Percentiles rank a stretch among this genome's conserved stretches.
phyloP scores from a whole-genome alignment of 2,329 filamentous ascomycete species.

The Fusarium annulatum region DNA sequence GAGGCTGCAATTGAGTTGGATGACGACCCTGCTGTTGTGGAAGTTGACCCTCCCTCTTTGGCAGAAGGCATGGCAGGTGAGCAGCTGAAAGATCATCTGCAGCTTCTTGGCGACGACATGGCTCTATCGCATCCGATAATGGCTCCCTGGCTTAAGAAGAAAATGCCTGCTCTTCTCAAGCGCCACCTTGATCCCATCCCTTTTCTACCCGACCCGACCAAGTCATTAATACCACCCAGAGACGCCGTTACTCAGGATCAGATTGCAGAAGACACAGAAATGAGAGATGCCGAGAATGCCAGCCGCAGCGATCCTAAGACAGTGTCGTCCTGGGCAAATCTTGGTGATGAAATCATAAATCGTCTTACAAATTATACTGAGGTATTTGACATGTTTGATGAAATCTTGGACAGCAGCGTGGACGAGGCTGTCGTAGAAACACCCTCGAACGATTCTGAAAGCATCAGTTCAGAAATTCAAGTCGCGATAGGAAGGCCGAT shows the following conservation, averaged over 20 bases:
- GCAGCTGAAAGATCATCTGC: conserved; percentile 67
- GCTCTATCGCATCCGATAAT: conserved; percentile 70
- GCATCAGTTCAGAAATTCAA: conserved; percentile 18
- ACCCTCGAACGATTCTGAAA: conserved; percentile 29
- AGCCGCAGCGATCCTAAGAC: conserved; percentile 25
- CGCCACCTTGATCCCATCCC: conserved; percentile 71
- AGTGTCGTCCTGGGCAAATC: conserved; percentile 48
- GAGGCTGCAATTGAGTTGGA: conserved; percentile 75
- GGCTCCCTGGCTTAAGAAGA: conserved; percentile 64
- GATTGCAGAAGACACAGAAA: conserved; percentile 26
- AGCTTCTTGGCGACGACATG: conserved; percentile 65
- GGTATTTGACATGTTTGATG: conserved; percentile 47
- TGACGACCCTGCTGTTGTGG: conserved; percentile 71
- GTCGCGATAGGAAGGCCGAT: conserved; percentile 13
- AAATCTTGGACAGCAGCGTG: conserved; percentile 41
- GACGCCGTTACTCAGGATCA: conserved; percentile 25
- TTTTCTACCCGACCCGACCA: conserved; percentile 67
- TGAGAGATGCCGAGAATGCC: conserved; percentile 32
- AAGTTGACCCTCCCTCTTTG: conserved; percentile 71
- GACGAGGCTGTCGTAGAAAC: conserved; percentile 44
- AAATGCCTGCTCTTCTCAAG: conserved; percentile 62
- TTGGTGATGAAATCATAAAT: conserved; percentile 50
- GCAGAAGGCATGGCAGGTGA: conserved; percentile 73
- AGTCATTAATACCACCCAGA: conserved; percentile 49
- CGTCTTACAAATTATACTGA: conserved; percentile 45